phyloP scores from a whole-genome alignment of 371 early-diverging fungal genomes.

The Mortierella sp. region DNA sequence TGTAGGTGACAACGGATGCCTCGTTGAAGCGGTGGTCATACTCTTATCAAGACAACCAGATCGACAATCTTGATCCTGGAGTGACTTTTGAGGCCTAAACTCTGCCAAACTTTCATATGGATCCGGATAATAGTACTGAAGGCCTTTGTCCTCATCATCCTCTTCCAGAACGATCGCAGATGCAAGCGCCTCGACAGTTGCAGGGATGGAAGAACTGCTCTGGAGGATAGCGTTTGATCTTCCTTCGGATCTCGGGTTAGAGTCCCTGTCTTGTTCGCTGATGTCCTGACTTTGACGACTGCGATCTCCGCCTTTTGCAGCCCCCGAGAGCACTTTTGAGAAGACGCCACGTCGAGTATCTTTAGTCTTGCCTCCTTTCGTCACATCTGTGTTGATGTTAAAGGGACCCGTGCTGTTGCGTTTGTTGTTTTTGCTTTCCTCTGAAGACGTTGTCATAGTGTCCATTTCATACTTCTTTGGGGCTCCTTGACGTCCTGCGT shows the following conservation, averaged over 20 bases:
- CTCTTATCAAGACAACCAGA: background rate
- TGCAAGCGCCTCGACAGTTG: slow-evolving; percentile 36
- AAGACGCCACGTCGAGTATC: slow-evolving; percentile 25
- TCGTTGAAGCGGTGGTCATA: background rate
- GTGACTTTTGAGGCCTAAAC: slow-evolving; percentile 9
- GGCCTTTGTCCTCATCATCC: slow-evolving; percentile 40
- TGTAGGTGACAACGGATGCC: slow-evolving; percentile 33
- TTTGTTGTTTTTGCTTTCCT: slow-evolving; percentile 13
- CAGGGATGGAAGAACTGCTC: slow-evolving; percentile 6
- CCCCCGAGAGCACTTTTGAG: slow-evolving; percentile 34
- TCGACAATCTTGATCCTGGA: background rate
- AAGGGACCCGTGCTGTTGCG: slow-evolving; percentile 1
- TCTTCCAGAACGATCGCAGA: slow-evolving; percentile 14
- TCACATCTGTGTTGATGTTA: background rate
- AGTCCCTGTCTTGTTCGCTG: slow-evolving; percentile 13
- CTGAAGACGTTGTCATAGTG: background rate
- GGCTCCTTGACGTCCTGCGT: slow-evolving; percentile 4
- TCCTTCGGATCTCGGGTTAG: background rate
- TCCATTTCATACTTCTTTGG: slow-evolving; percentile 8
- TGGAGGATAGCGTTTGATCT: background rate
- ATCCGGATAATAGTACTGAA: slow-evolving; percentile 49
- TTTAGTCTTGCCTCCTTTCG: slow-evolving; percentile 19
- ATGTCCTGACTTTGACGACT: slow-evolving; percentile 28
- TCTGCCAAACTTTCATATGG: slow-evolving; percentile 30
- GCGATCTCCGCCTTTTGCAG: slow-evolving; percentile 10